Base-by-base conservation (phyloP, 257 asterid genomes). In the Solanum sitiens region DNA sequence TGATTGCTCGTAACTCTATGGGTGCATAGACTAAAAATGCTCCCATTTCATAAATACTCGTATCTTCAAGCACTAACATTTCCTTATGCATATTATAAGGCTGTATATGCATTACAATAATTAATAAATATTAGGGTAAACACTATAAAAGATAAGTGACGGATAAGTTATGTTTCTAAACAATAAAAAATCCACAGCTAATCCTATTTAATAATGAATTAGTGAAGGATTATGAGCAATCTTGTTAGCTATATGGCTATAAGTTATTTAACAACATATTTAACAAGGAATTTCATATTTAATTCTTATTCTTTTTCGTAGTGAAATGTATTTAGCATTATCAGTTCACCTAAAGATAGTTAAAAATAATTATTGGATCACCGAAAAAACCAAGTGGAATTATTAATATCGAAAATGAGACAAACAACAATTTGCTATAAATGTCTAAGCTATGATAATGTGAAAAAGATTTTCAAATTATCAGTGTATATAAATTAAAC, bases 41-140 rank as follows among this genome's bases (percentile, higher is more conserved):
- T 87, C 96, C 96, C 1, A 91, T 86, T 11, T 77, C 16, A 87
- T 94, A 96, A 0, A 93, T 87, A 89, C 89, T 89, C 73, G 93
- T 92, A 89, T 95, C 99, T 92, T 96, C 95, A 88, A 95, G 89
- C 87, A 94, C 71, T 87, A 93, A 16, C 92, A 93, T 91, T 88
- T 93, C 98, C 47, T 88, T 90, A 0, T 92, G 91, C 11, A 23
- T 85, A 79, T 72, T 83, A 79, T 67, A 88, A 11, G 96, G 94
- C 95, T 95, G 92, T 47, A 45, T 87, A 86, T 74, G 39, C 6
- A 61, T 7, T 21, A 27, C 70, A 85, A 30, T 44, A 75, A 53
- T 59, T 45, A 33, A 35, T 14, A 8, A 33, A n/a, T 53, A 42
- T 4, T 61, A 63, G 3, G 45, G 37, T 21, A 63, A 75, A 32